Conservation (phyloP, 179 eudicot species). For the Pouteria campechiana region DNA sequence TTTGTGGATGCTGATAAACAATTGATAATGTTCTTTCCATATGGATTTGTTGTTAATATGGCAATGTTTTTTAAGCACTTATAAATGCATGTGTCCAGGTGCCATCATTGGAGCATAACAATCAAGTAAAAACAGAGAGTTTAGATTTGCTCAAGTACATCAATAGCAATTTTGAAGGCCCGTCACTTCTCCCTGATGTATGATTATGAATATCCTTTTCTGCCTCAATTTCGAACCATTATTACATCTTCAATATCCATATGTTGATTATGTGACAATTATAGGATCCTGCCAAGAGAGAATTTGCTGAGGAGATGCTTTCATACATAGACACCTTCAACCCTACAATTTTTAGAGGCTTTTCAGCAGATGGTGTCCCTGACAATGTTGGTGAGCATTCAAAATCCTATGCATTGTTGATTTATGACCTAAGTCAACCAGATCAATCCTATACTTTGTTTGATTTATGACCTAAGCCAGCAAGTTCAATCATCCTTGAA, state of each 20-base stretch:
- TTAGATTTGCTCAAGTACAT: constrained; percentile 58
- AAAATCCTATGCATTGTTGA: background rate
- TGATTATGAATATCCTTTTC: constrained; percentile 4
- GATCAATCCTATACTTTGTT: too few species aligned
- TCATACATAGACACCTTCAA: constrained; percentile 37
- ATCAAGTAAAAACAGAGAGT: constrained; percentile 64
- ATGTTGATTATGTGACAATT: constrained; percentile 1
- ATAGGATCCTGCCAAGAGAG: constrained; percentile 47
- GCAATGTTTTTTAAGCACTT: background rate
- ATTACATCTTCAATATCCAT: background rate
- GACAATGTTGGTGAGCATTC: constrained; percentile 28
- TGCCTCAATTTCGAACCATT: background rate
- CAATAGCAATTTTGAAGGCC: constrained; percentile 64
- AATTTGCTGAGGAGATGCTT: constrained; percentile 47
- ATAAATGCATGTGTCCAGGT: constrained; percentile 23
- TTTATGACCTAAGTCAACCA: too few species aligned
- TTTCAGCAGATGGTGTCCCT: constrained; percentile 36
- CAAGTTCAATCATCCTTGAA: too few species aligned
- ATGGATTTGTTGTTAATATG: background rate
- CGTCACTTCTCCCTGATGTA: constrained; percentile 50
- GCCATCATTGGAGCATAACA: constrained; percentile 68
- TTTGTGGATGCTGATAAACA: too few species aligned
- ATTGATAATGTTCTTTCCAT: background rate
- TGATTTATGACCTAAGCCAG: too few species aligned
- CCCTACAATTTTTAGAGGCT: constrained; percentile 33